Conservation (phyloP, 192 early-diverging fungal species). For the Coemansia sp. region DNA sequence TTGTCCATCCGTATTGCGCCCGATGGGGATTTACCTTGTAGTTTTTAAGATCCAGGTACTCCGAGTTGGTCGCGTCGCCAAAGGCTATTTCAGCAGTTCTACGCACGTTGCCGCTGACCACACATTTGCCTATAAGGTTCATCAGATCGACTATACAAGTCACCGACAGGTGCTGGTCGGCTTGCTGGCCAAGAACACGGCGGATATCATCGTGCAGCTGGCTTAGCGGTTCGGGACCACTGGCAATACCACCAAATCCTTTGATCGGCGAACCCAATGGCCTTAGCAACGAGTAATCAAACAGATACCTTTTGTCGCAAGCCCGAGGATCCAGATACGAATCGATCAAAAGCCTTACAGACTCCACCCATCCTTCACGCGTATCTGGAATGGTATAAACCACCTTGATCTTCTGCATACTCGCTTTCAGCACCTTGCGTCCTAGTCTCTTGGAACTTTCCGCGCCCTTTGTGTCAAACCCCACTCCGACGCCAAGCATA, state of each 20-base stretch:
- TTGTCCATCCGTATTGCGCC: conserved; percentile 53
- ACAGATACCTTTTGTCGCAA: not conserved
- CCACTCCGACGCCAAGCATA: conserved; percentile 60
- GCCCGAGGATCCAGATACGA: conserved; percentile 26
- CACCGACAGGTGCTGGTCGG: conserved; percentile 30
- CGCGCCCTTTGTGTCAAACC: conserved; percentile 56
- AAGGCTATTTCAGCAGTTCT: conserved; percentile 59
- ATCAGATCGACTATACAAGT: conserved; percentile 56
- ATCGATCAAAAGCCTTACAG: conserved; percentile 45
- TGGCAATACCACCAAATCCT: conserved; percentile 54
- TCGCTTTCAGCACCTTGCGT: not conserved
- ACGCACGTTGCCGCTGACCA: conserved; percentile 57
- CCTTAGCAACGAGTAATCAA: conserved; percentile 44
- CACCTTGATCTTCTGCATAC: not conserved
- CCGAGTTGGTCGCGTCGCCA: conserved; percentile 41
- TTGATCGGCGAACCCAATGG: conserved; percentile 38
- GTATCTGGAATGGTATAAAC: conserved; percentile 44
- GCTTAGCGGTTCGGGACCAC: conserved; percentile 43
- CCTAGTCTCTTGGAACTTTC: conserved; percentile 3
- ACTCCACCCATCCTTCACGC: conserved; percentile 57
- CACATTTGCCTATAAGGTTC: conserved; percentile 59
- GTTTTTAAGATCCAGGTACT: conserved; percentile 58
- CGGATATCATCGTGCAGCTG: conserved; percentile 41
- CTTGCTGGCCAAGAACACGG: conserved; percentile 11
- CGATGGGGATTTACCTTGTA: conserved; percentile 55